These are phyloP conservation scores for Tephrocybe sp. DNA, from an alignment of 768 basidiomycete species.

Conservation along the genomic window DNA sequence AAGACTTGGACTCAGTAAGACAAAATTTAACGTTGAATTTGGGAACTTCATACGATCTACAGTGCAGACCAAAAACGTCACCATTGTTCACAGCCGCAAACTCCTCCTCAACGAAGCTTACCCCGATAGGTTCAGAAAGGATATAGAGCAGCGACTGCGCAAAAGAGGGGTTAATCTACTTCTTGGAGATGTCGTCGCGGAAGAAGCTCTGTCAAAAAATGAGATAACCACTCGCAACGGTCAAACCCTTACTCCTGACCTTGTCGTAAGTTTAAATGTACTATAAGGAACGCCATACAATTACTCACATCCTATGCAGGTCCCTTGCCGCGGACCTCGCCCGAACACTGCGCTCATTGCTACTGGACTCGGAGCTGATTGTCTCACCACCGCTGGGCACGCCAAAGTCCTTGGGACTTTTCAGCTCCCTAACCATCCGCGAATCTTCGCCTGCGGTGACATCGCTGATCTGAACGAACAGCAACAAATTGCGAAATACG, in stretches of 20 bases:
- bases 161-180: constrained; percentile 47
- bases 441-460: constrained; percentile 67
- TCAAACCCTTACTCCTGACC: constrained; percentile 45
- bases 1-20: constrained; percentile 35
- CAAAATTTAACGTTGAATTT: constrained; percentile 12
- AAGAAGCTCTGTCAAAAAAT: constrained; percentile 36
- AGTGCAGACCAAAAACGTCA: constrained; percentile 53
- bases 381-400: constrained; percentile 34
- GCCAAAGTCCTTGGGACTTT: constrained; percentile 57
- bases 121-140: constrained; percentile 49
- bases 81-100: constrained; percentile 54
- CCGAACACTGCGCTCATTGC: constrained; percentile 50
- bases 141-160: constrained; percentile 36
- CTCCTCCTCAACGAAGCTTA: constrained; percentile 56
- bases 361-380: constrained; percentile 31
- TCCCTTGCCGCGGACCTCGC: constrained; percentile 37
- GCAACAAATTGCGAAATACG: constrained; percentile 49
- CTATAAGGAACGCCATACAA: not conserved
- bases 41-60: constrained; percentile 17
- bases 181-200: constrained; percentile 44
- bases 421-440: constrained; percentile 46
- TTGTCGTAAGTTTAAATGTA: constrained; percentile 44
- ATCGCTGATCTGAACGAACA: constrained; percentile 62
- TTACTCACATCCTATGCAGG: too few relatives aligned
- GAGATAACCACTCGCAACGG: constrained; percentile 50